Evolutionary conservation across 441 rosid species (phyloP).

Genomic region (Pelargonium myrrhifolium): DNA sequence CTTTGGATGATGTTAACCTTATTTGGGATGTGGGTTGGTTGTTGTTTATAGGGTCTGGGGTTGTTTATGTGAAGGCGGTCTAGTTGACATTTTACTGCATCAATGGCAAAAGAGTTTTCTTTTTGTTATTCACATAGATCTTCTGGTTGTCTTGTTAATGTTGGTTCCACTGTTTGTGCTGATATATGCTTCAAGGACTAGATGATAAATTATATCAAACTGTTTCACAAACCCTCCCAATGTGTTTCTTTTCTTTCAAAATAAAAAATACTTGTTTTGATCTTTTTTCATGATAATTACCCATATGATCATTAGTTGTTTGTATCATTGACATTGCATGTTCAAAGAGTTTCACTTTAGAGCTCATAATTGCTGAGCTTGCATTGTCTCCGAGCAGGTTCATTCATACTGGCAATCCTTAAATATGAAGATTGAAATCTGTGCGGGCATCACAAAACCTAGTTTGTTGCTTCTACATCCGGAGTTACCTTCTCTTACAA

Average conservation of each 20-base stretch:
- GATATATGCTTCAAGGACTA: not conserved
- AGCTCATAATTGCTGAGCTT: conserved; percentile 8
- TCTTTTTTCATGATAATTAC: not conserved
- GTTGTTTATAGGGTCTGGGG: not conserved
- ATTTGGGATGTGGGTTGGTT: too few relatives aligned
- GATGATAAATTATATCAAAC: not conserved
- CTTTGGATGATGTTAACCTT: too few relatives aligned
- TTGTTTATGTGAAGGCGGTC: not conserved
- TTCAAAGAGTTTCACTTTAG: not conserved
- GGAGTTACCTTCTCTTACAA: conserved; percentile 39
- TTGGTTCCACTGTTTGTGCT: not conserved
- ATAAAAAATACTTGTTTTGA: not conserved
- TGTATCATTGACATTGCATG: not conserved
- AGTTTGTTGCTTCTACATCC: conserved; percentile 47
- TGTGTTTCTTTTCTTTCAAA: conserved; percentile 3
- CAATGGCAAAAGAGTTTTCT: not conserved
- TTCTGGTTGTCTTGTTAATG: too few relatives aligned
- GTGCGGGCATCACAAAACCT: conserved; percentile 49
- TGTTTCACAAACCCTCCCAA: not conserved
- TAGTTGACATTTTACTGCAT: not conserved
- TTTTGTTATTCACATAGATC: not conserved
- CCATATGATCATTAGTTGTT: not conserved
- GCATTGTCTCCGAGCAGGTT: conserved; percentile 23
- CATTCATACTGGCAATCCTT: conserved; percentile 4
- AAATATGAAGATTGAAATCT: conserved; percentile 53